A percentile compares a stretch with the other conserved stretches of the same genome.
Conservation (phyloP, 1,284 basidiomycete species). For the Exobasidium cylindrosporum region DNA sequence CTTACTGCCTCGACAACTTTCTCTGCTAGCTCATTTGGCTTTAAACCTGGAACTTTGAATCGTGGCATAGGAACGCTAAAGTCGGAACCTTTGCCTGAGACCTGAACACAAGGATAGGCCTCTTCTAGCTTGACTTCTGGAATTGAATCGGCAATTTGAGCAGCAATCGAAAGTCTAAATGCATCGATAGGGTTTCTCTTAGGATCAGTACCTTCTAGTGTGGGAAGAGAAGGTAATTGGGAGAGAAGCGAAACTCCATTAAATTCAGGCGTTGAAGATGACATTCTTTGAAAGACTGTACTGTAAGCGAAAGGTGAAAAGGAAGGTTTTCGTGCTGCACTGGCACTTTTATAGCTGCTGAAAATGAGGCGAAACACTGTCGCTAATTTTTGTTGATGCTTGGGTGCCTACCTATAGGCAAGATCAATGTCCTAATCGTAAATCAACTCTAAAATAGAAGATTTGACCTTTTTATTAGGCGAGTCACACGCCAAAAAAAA, state of each 20-base stretch:
- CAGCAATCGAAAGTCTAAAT: conserved; percentile 80
- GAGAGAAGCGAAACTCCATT: conserved; percentile 58
- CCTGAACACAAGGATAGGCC: conserved; percentile 79
- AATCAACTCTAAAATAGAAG: too few species aligned
- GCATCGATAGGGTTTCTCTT: conserved; percentile 72
- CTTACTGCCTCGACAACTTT: conserved; percentile 72
- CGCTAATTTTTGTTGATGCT: too few species aligned
- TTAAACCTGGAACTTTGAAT: conserved; percentile 75
- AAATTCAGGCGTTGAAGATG: conserved; percentile 19
- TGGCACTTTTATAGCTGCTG: background rate
- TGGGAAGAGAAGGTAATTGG: conserved; percentile 47
- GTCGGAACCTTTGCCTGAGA: conserved; percentile 80
- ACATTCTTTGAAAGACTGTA: background rate
- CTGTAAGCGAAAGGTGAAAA: background rate
- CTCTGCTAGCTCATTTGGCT: conserved; percentile 73
- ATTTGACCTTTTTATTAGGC: too few species aligned
- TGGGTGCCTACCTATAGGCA: too few species aligned
- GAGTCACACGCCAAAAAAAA: too few species aligned
- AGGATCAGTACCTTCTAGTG: conserved; percentile 62
- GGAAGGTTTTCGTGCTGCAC: background rate
- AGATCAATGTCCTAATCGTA: too few species aligned
- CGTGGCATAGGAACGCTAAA: conserved; percentile 87
- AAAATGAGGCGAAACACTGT: background rate
- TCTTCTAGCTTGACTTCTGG: conserved; percentile 59
- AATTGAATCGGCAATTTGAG: conserved; percentile 70